Conservation (phyloP, 2,329 filamentous ascomycete genomes). For the Penicillium nordicum region DNA sequence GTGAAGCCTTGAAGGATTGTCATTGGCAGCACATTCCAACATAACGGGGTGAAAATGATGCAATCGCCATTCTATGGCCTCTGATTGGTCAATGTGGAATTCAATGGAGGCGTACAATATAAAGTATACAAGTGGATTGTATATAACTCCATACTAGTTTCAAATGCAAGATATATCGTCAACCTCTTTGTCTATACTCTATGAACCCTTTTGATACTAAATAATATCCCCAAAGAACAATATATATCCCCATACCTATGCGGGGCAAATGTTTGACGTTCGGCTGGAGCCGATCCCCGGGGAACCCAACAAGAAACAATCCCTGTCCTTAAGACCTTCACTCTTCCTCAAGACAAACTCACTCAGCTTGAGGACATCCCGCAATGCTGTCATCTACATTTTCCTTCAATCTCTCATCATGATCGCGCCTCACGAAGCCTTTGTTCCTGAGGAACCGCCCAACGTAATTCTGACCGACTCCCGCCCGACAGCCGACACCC, state of each 20-base stretch:
- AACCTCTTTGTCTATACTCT: not conserved
- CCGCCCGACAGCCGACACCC: constrained; percentile 6
- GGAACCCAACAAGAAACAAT: constrained; percentile 2
- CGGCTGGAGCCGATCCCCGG: constrained; percentile 16
- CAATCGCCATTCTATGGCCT: constrained; percentile 10
- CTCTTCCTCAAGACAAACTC: not conserved
- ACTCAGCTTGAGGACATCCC: not conserved
- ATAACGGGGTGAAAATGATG: constrained; percentile 14
- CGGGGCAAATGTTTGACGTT: constrained; percentile 4
- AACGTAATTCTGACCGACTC: constrained; percentile 10
- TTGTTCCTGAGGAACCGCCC: not conserved
- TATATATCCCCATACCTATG: not conserved
- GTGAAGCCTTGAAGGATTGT: not conserved
- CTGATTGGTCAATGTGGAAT: constrained; percentile 7
- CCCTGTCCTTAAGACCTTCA: not conserved
- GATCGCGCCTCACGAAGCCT: not conserved
- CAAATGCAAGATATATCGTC: not conserved
- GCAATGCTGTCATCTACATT: not conserved
- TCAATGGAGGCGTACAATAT: not conserved
- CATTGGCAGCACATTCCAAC: constrained; percentile 16
- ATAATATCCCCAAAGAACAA: not conserved
- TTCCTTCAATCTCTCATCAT: constrained; percentile 1
- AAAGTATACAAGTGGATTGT: not conserved
- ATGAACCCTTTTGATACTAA: not conserved
- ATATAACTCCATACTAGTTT: not conserved